phyloP scores from a whole-genome alignment of 768 basidiomycete genomes.

The Russula brevipes region DNA sequence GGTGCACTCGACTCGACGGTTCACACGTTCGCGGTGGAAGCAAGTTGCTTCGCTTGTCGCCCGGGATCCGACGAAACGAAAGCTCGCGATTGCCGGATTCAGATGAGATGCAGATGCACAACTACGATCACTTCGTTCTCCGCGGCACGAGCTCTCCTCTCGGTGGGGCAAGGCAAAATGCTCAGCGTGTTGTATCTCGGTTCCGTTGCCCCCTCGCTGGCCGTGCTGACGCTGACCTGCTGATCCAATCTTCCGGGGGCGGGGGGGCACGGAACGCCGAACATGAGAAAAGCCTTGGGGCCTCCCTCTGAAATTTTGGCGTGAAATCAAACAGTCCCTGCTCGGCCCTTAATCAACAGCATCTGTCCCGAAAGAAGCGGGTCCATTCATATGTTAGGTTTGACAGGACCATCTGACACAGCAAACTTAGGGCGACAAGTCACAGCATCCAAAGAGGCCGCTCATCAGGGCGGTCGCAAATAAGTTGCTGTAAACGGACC shows the following conservation, averaged over 20 bases:
- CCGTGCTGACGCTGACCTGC: too few species aligned
- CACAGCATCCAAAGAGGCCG: background rate
- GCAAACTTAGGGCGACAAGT: background rate
- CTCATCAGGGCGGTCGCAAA: background rate
- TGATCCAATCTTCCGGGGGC: background rate
- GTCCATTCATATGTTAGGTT: slow-evolving; percentile 7
- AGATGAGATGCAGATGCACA: background rate
- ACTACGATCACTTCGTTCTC: slow-evolving; percentile 18
- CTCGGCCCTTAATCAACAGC: slow-evolving; percentile 19
- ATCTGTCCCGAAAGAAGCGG: background rate
- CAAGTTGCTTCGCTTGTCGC: background rate
- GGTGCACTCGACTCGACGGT: background rate
- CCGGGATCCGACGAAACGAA: background rate
- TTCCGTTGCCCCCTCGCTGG: background rate
- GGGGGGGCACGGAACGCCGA: too few species aligned
- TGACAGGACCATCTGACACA: slow-evolving; percentile 22
- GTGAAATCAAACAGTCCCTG: slow-evolving; percentile 10
- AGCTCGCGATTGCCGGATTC: background rate
- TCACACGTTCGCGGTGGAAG: background rate
- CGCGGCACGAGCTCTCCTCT: slow-evolving; percentile 12
- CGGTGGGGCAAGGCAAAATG: background rate
- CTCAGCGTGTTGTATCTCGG: too few species aligned
- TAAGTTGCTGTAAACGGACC: background rate
- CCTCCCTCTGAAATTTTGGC: background rate
- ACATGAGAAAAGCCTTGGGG: background rate